phyloP scores from a whole-genome alignment of 768 basidiomycete species.

The Collybia nuda region DNA sequence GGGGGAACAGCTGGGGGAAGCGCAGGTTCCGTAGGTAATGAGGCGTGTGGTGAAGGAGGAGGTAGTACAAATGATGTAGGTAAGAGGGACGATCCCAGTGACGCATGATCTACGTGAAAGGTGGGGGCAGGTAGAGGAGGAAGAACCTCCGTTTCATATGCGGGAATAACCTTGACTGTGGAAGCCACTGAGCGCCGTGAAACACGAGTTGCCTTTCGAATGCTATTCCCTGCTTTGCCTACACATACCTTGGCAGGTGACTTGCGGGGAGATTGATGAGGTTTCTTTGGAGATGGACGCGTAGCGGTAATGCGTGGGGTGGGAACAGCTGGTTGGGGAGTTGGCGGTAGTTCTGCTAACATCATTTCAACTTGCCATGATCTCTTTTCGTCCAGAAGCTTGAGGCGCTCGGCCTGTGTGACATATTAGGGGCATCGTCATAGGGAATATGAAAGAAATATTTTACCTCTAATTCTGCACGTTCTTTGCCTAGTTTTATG shows the following conservation, averaged over 20 bases:
- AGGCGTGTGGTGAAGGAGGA: conserved; percentile 71
- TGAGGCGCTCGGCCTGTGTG: conserved; percentile 58
- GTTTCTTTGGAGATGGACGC: conserved; percentile 22
- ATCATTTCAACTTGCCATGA: conserved; percentile 69
- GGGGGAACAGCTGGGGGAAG: conserved; percentile 27
- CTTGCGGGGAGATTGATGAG: conserved; percentile 35
- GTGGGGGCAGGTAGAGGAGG: conserved; percentile 29
- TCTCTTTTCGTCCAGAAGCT: conserved; percentile 69
- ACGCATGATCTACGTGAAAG: conserved; percentile 37
- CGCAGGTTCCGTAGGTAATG: conserved; percentile 52
- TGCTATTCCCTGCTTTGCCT: conserved; percentile 40
- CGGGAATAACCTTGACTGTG: conserved; percentile 31
- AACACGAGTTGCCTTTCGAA: conserved; percentile 44
- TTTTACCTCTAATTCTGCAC: conserved; percentile 62
- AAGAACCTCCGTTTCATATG: conserved; percentile 43
- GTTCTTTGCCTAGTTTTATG: conserved; percentile 62
- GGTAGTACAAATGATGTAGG: conserved; percentile 77
- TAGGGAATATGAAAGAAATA: not conserved
- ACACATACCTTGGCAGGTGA: conserved; percentile 46
- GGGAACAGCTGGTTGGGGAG: conserved; percentile 27
- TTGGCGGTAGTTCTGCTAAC: conserved; percentile 55
- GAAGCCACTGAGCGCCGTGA: conserved; percentile 44
- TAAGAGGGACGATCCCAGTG: conserved; percentile 47
- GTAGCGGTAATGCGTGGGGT: conserved; percentile 11
- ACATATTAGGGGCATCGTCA: not conserved